Conservation (phyloP, 2,329 filamentous ascomycete genomes). For the Colletotrichum endophyticum region DNA sequence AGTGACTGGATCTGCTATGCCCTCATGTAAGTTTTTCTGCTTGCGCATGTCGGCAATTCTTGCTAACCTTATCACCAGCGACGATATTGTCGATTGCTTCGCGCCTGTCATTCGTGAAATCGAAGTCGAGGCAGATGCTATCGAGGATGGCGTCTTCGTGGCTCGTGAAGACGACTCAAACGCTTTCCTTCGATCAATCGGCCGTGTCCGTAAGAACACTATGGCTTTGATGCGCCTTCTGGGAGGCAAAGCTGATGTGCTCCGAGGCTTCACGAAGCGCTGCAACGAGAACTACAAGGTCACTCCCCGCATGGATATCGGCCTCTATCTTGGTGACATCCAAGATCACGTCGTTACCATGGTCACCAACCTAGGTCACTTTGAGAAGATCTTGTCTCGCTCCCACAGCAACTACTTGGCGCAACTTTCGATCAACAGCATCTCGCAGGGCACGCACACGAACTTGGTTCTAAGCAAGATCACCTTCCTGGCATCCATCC, state of each 20-base stretch:
- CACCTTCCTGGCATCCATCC: slow-evolving; percentile 88
- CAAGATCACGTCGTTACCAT: slow-evolving; percentile 99
- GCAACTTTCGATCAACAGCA: slow-evolving; percentile 90
- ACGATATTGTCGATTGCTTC: slow-evolving; percentile 97
- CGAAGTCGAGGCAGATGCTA: slow-evolving; percentile 86
- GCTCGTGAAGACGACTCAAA: slow-evolving; percentile 90
- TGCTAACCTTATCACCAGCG: slow-evolving; percentile 54
- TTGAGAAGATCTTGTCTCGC: slow-evolving; percentile 95
- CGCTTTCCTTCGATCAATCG: slow-evolving; percentile 85
- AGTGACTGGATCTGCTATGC: slow-evolving; percentile 99
- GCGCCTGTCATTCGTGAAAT: slow-evolving; percentile 87
- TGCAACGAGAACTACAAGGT: slow-evolving; percentile 98
- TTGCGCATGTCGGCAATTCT: background rate
- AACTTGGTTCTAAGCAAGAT: slow-evolving; percentile 95
- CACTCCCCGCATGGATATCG: slow-evolving; percentile 94
- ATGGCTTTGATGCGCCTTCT: slow-evolving; percentile 92
- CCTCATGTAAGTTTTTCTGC: slow-evolving; percentile 72
- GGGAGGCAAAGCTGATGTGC: slow-evolving; percentile 97
- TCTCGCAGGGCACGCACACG: slow-evolving; percentile 84
- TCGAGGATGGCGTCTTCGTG: slow-evolving; percentile 95
- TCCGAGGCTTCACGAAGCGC: slow-evolving; percentile 96
- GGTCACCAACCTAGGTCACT: slow-evolving; percentile 95
- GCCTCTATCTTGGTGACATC: slow-evolving; percentile 94
- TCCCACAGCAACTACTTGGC: slow-evolving; percentile 96
- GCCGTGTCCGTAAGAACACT: slow-evolving; percentile 89